Base-by-base conservation (phyloP, 768 basidiomycete genomes). In the Pisolithus sp. region DNA sequence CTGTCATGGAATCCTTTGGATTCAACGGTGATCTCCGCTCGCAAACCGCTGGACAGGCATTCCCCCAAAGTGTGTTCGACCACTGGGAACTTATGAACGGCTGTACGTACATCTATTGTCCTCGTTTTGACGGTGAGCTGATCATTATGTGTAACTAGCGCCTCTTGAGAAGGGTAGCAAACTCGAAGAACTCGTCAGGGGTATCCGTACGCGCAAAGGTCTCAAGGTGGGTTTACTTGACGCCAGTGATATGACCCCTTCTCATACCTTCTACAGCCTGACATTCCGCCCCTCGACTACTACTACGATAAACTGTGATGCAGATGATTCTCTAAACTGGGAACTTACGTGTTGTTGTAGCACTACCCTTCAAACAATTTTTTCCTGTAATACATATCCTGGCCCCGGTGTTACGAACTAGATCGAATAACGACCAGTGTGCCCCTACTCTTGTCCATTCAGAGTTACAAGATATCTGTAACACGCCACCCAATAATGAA, bases 11-110 rank as follows among this genome's bases (percentile, higher is more conserved):
- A 73, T 93, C 89, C 15, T 95, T 96, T 75, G 94, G 95, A 61
- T 98, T 98, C 87, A 98, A 93, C 72, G 91, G 88, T 61, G 93
- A 90, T 63, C 85, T 99, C 50, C 89, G 95, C 59, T 82, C 83
- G 68, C 85, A 87, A 46, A 98, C 96, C 39, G 82, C 80, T 66
- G 96, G 96, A 48, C 95, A 99, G 76, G 96, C 96, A 58, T 98
- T 97, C 92, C 94, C 96, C 46, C 96, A 97, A 73, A 68, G 75
- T 64, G 93, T 94, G 65, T 88, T 95, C 65, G 93, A 94, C 65
- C 92, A 93, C 70, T 93, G 90, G 89, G 86, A 91, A 64, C 55
- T 83, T 57, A 89, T 93, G 87, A 74, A 69, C 59, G 89, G 90
- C 66, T 78, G 86, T 87, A 64, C 70, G 86, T 74, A 18, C n/a